Evolutionary conservation across 192 early-diverging fungal genomes (phyloP).

Genomic region (Coemansia reversa): DNA sequence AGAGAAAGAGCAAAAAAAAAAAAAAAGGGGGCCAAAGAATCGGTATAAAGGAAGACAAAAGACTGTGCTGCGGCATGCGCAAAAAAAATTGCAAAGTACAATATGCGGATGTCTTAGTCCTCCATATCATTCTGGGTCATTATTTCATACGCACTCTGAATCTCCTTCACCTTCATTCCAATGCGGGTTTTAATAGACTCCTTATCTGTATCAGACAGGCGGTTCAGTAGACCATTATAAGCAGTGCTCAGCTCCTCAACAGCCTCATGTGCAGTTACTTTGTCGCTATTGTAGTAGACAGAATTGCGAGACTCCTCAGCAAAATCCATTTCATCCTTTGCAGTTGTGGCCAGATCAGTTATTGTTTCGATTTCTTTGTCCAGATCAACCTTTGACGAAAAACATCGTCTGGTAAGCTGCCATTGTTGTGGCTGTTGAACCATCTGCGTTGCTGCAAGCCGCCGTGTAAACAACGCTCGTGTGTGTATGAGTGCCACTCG

Average conservation of each 20-base stretch:
- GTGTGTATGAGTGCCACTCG: constrained; percentile 19
- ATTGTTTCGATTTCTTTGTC: constrained; percentile 50
- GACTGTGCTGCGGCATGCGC: not conserved
- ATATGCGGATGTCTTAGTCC: constrained; percentile 13
- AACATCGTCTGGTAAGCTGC: not conserved
- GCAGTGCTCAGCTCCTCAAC: constrained; percentile 44
- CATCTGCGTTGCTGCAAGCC: not conserved
- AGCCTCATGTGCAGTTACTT: constrained; percentile 43
- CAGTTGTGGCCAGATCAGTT: constrained; percentile 45
- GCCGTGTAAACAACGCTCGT: constrained; percentile 20
- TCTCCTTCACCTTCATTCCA: constrained; percentile 54
- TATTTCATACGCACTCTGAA: constrained; percentile 49
- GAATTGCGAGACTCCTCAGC: constrained; percentile 53
- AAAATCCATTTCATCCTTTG: constrained; percentile 56
- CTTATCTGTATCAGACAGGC: constrained; percentile 28
- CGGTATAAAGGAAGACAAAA: not conserved
- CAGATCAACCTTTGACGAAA: constrained; percentile 12
- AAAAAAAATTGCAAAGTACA: not conserved
- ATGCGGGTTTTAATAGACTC: constrained; percentile 29
- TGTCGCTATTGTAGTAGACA: constrained; percentile 54
- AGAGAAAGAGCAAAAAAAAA: constrained; percentile 8
- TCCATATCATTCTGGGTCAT: constrained; percentile 50
- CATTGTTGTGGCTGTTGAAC: not conserved
- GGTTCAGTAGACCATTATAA: constrained; percentile 28
- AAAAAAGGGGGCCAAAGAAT: not conserved